Base-by-base conservation (phyloP, 1,284 basidiomycete species). In the Agaricales sp. region DNA sequence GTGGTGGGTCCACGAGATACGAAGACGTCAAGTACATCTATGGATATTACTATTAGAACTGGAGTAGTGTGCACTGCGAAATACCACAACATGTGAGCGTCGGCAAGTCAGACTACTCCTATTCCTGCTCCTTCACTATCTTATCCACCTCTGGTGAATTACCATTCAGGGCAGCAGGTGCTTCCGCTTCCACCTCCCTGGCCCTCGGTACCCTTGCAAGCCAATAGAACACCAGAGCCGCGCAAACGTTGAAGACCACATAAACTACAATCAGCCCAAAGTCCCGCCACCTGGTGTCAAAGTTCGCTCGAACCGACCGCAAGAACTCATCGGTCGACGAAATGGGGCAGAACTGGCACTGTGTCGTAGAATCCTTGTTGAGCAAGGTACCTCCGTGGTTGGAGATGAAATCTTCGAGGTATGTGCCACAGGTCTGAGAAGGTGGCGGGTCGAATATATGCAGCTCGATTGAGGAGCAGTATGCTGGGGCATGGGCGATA, bases 321-420 rank as follows among this genome's bases (percentile, higher is more conserved):
- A 43, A 19, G 41, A 43, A 43, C 8, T 8, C 11, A 21, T 43
- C 41, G 8, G 41, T 43, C 8, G 8, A 11, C 8, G 8, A 8
- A 19, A 47, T 39, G 6, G 30, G 13, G 55, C 67, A 71, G 59
- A 67, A 70, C 46, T 62, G 52, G 59, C 71, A 73, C 22, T 57
- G 55, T 1, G 57, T 25, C 2, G 62, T 68, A 1, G 65, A 67
- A 14, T 57, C 49, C 1, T 67, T 64, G 62, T 78, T 70, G 50
- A 64, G 56, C 45, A 80, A 51, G 62, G 78, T 79, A 0, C 73
- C 77, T 11, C 66, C 68, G 50, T 61, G 60, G 14, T 57, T 55
- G 38, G 39, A 14, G 4, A 26, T 38, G 18, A 13, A 49, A 19
- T 3, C n/a, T n/a, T 37, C 48, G 19, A 38, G 26, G 26, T 49